Evolutionary conservation across 352 stramenopile genomes (phyloP), one percentile per base, ranked within the genome.

Genomic region (Peronospora destructor): DNA sequence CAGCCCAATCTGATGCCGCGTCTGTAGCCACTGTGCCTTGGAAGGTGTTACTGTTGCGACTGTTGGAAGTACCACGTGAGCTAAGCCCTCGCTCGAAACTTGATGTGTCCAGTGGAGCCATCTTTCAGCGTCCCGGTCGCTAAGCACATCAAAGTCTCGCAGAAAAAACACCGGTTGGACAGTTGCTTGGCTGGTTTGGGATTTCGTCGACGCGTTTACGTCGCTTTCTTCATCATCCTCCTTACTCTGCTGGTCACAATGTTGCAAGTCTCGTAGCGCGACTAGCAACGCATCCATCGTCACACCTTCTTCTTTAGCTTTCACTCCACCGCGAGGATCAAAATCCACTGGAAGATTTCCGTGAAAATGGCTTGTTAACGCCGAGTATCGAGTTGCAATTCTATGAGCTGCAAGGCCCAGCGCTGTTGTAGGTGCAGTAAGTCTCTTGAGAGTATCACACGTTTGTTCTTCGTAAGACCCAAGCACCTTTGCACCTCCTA

Each of bases 51-150:
- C 45, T 0, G 66, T 49, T 4, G 45, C 44, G 0, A 29, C 58
- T 7, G 74, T 85, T 13, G 67, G 48, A 29, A 86, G 28, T 14
- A 88, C 67, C 5, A 88, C 76, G 45, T 91, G 60, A 4, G 75
- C 76, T 16, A 91, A 49, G 0, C 66, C 64, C 0, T 59, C 47
- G 8, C 26, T 67, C 1, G 75, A 83, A 12, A 84, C 57, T 16
- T 66, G 52, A 33, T 84, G 60, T 3, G 64, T 63, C 79, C 79
- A 91, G 11, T 58, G 43, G 10, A 88, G 45, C 64, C 61, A 84
- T 25, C 30, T 55, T 17, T 65, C 59, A 1, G 45, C 47, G 16
- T 77, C 54, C 2, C 53, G 53, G 17, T 69, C 59, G 19, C 52
- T 63, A 39, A 83, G 59, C 2, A 33, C 37, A 30, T 87, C 75